Evolutionary conservation across 2,329 filamentous ascomycete genomes (phyloP), one percentile per base, ranked within the genome.

Genomic region (Diplodia sapinea): DNA sequence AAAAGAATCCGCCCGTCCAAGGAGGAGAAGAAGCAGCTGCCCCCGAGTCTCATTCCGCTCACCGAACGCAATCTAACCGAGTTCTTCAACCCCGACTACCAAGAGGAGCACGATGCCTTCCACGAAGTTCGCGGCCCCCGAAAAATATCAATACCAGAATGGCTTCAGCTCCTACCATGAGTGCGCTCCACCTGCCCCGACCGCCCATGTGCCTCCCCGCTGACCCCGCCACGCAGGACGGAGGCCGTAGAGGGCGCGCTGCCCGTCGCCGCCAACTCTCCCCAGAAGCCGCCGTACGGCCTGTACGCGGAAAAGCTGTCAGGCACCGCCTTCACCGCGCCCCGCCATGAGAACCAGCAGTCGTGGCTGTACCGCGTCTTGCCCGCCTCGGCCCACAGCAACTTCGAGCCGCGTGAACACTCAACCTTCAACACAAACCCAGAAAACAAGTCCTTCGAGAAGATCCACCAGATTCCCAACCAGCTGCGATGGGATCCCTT

Each of bases 401-500:
- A 83, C 72, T 87, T 87, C 71, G 76, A 82, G 75, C 81, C 76
- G 75, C 83, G 72, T 76, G 85, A 78, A 72, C 81, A 81, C 20
- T 75, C 76, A 8, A 82, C 81, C 2, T 84, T 82, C 75, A 83
- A 84, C 71, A 83, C 82, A 17, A 84, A 83, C 70, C 82, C 82
- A 0, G 82, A 83, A 70, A 80, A 79, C 71, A 81, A 82, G 69
- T 78, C 80, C 11, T 79, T 82, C 65, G 84, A 85, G 70, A 86
- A 86, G 74, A 84, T 92, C 71, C 88, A 90, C 72, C 89, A 92
- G 72, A 90, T 93, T 62, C 92, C 92, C 4, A 93, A 94, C 74
- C 91, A 94, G 78, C 83, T 94, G 36, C 87, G 91, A 71, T 95
- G 92, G 92, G 88, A 91, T 71, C 89, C 88, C 2, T 92, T 93